Evolutionary conservation across 2,329 filamentous ascomycete species (phyloP).

Genomic region (Rugonectria rugulosa): DNA sequence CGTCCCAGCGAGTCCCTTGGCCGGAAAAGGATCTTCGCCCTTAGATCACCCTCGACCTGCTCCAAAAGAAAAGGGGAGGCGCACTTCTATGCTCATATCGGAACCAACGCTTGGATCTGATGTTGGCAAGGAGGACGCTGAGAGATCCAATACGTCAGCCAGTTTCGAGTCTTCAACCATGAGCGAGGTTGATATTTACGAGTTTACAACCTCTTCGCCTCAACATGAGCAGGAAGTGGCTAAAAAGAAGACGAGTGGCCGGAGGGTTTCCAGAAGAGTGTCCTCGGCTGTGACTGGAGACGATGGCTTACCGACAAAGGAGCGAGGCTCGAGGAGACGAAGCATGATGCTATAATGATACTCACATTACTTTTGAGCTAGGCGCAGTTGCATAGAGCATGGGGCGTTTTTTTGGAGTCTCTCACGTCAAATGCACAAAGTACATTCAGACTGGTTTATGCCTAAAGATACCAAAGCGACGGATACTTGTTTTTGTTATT

Average conservation of each 20-base stretch:
- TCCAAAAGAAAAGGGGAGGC: slow-evolving; percentile 51
- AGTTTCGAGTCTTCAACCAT: slow-evolving; percentile 31
- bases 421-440: slow-evolving; percentile 32
- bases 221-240: slow-evolving; percentile 42
- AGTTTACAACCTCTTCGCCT: slow-evolving; percentile 60
- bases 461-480: slow-evolving; percentile 48
- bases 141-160: slow-evolving; percentile 24
- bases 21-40: slow-evolving; percentile 46
- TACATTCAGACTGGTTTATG: slow-evolving; percentile 40
- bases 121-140: slow-evolving; percentile 20
- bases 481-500: slow-evolving; percentile 38
- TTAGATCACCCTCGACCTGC: slow-evolving; percentile 43
- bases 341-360: slow-evolving; percentile 66
- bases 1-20: slow-evolving; percentile 50
- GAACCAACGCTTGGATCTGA: slow-evolving; percentile 21
- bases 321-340: slow-evolving; percentile 54
- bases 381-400: slow-evolving; percentile 34
- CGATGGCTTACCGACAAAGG: slow-evolving; percentile 38
- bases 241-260: slow-evolving; percentile 38
- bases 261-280: slow-evolving; percentile 48
- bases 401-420: slow-evolving; percentile 40
- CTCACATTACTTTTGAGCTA: slow-evolving; percentile 23
- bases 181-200: slow-evolving; percentile 59
- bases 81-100: slow-evolving; percentile 43
- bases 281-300: slow-evolving; percentile 50